These are phyloP conservation scores for Corymbia maculata DNA, from an alignment of 345 rosid genomes.

Conservation along the genomic window DNA sequence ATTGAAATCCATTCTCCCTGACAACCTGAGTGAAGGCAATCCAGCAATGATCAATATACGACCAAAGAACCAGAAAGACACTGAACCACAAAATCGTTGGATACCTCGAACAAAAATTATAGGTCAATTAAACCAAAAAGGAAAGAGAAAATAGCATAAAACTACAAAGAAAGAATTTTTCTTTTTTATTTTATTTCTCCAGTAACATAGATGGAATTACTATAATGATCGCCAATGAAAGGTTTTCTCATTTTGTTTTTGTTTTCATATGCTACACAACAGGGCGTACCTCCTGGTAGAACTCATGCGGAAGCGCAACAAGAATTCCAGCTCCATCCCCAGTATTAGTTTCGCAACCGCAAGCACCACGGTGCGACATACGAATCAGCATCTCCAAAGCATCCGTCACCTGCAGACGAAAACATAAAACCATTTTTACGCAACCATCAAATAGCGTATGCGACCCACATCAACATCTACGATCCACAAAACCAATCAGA, in stretches of 20 bases:
- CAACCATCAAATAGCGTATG: neutral
- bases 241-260: neutral
- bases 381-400: constrained; percentile 92
- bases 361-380: constrained; percentile 97
- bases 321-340: constrained; percentile 99
- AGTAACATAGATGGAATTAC: neutral
- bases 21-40: constrained; percentile 33
- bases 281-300: constrained; percentile 50
- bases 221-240: neutral
- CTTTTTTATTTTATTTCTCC: neutral
- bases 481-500: neutral
- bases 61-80: neutral
- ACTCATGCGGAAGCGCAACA: constrained; percentile 77
- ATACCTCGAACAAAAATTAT: neutral
- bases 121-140: neutral
- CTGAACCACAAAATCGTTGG: neutral
- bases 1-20: constrained; percentile 64
- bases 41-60: neutral
- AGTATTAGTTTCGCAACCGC: constrained; percentile 96
- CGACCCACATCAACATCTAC: neutral
- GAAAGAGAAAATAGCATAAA: neutral
- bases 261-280: neutral
- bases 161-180: neutral
- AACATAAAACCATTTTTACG: neutral
- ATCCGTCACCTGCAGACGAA: constrained; percentile 54